A percentile compares a stretch with the other conserved stretches of the same genome.
These are phyloP conservation scores for Fusarium multiceps DNA, from an alignment of 2,329 filamentous ascomycete species.

Conservation along the genomic window DNA sequence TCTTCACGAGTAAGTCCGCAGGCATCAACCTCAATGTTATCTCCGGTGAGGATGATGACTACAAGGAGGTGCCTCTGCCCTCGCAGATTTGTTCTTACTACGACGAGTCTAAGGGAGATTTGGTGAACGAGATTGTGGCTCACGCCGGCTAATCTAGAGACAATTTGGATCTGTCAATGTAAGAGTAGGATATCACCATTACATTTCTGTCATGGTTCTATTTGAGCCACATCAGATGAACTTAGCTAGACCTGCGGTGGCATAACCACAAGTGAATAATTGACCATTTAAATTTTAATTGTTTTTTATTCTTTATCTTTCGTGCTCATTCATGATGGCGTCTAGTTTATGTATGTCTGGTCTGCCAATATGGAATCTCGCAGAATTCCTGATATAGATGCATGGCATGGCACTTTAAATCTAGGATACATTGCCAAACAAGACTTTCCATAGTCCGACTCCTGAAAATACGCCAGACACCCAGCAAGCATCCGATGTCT, in stretches of 20 bases:
- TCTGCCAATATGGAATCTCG: neutral
- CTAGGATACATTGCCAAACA: slow-evolving; percentile 23
- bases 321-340: neutral
- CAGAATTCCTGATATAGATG: slow-evolving; percentile 10
- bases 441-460: neutral
- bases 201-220: slow-evolving; percentile 1
- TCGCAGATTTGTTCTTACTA: slow-evolving; percentile 87
- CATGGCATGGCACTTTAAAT: slow-evolving; percentile 4
- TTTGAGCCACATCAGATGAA: slow-evolving; percentile 19
- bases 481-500: neutral
- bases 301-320: slow-evolving; percentile 20
- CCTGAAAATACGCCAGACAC: neutral
- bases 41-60: slow-evolving; percentile 78
- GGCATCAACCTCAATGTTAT: slow-evolving; percentile 90
- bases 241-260: slow-evolving; percentile 24
- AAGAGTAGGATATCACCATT: slow-evolving; percentile 34
- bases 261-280: slow-evolving; percentile 14
- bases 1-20: slow-evolving; percentile 90
- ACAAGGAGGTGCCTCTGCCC: slow-evolving; percentile 86
- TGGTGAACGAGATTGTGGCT: slow-evolving; percentile 95
- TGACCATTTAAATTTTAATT: slow-evolving; percentile 8
- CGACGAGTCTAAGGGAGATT: slow-evolving; percentile 74
- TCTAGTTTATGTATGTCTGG: slow-evolving; percentile 11
- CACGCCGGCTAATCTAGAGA: slow-evolving; percentile 75
- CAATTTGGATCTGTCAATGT: slow-evolving; percentile 34